A percentile compares a stretch with the other conserved stretches of the same genome.
Evolutionary conservation across 257 asterid genomes (phyloP).

Genomic region (Henckelia pumila): DNA sequence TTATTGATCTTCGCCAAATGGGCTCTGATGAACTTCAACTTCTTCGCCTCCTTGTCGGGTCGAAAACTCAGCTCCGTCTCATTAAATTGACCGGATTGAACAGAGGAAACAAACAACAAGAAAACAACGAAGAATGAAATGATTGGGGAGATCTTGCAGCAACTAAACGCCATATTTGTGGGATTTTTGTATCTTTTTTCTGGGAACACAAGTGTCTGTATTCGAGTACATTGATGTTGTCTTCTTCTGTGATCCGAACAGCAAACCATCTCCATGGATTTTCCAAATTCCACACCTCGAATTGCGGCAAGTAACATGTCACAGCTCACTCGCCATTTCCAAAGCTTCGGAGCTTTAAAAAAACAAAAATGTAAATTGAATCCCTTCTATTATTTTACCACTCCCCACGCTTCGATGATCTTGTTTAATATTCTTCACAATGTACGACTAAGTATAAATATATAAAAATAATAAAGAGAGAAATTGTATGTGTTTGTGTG

Average conservation of each 20-base stretch:
- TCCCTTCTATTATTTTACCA: conserved; percentile 14
- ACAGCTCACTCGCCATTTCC: conserved; percentile 48
- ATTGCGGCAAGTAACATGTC: conserved; percentile 22
- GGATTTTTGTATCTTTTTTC: conserved; percentile 30
- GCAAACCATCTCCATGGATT: conserved; percentile 21
- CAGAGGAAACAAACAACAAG: conserved; percentile 41
- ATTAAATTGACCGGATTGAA: conserved; percentile 40
- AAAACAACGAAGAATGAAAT: conserved; percentile 50
- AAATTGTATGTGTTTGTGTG: background rate
- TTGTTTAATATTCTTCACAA: conserved; percentile 48
- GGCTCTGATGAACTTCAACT: conserved; percentile 44
- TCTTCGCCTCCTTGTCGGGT: conserved; percentile 47
- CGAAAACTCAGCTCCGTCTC: conserved; percentile 44
- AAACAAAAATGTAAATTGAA: conserved; percentile 23
- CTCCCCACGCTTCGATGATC: conserved; percentile 34
- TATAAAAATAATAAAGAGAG: conserved; percentile 25
- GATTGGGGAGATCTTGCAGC: conserved; percentile 47
- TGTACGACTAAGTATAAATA: conserved; percentile 48
- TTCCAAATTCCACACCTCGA: conserved; percentile 34
- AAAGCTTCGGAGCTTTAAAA: conserved; percentile 27
- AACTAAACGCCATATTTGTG: conserved; percentile 45
- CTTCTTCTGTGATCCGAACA: conserved; percentile 40
- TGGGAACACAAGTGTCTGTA: conserved; percentile 28
- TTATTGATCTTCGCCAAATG: conserved; percentile 72
- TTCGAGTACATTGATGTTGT: conserved; percentile 38